Conservation (phyloP, 140 eudicot species). For the Bidens hawaiensis region DNA sequence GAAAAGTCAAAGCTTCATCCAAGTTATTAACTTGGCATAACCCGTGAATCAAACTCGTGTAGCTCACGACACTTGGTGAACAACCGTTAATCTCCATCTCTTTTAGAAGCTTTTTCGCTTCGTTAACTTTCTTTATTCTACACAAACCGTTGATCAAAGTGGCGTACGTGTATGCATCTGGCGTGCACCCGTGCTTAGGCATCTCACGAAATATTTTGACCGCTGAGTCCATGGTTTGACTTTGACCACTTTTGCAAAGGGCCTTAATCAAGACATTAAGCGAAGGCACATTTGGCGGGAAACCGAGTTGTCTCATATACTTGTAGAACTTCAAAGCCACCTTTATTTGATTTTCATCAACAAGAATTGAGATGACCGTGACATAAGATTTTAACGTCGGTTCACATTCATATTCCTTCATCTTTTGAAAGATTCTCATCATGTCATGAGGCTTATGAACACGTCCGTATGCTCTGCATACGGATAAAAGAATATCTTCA, state of each 20-base stretch:
- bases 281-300: slow-evolving; percentile 64
- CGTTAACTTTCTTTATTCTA: slow-evolving; percentile 34
- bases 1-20: slow-evolving; percentile 58
- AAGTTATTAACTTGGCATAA: slow-evolving; percentile 54
- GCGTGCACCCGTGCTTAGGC: slow-evolving; percentile 70
- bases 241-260: slow-evolving; percentile 55
- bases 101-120: slow-evolving; percentile 63
- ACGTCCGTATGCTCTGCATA: slow-evolving; percentile 76
- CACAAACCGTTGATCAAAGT: slow-evolving; percentile 79
- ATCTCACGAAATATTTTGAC: slow-evolving; percentile 69
- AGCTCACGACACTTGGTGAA: slow-evolving; percentile 75
- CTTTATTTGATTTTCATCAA: slow-evolving; percentile 68
- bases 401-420: slow-evolving; percentile 52
- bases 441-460: slow-evolving; percentile 88
- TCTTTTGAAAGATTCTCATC: slow-evolving; percentile 54
- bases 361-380: slow-evolving; percentile 70
- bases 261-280: slow-evolving; percentile 89
- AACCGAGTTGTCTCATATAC: slow-evolving; percentile 65
- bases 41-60: slow-evolving; percentile 66
- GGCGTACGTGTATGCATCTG: slow-evolving; percentile 83
- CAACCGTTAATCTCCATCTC: slow-evolving; percentile 74
- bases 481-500: slow-evolving; percentile 56
- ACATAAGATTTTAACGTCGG: slow-evolving; percentile 56
- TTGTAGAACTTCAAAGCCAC: slow-evolving; percentile 67
- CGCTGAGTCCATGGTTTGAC: slow-evolving; percentile 64